Evolutionary conservation across 768 basidiomycete species (phyloP).

Genomic region (Wakefieldia striispora): DNA sequence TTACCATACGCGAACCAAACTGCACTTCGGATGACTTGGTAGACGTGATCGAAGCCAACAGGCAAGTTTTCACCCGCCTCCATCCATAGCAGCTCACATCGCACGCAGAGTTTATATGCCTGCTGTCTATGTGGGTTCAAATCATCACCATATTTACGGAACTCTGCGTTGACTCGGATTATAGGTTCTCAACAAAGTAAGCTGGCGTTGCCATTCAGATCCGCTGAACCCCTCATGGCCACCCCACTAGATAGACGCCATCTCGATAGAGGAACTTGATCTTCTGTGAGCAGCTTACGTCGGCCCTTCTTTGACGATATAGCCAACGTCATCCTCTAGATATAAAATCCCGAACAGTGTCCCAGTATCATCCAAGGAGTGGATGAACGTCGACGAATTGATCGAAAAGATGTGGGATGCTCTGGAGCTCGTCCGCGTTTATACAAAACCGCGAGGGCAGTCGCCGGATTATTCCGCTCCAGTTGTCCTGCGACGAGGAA

Average conservation of each 20-base stretch:
- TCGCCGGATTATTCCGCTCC: constrained; percentile 89
- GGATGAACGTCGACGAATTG: constrained; percentile 97
- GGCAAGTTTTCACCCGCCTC: constrained; percentile 38
- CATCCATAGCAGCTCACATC: constrained; percentile 2
- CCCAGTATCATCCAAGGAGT: constrained; percentile 89
- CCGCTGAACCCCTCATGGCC: constrained; percentile 1
- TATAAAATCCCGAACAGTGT: constrained; percentile 97
- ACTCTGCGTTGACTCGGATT: neutral
- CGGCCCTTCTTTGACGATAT: neutral
- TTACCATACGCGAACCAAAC: constrained; percentile 89
- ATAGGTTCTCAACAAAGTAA: constrained; percentile 82
- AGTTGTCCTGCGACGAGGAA: constrained; percentile 74
- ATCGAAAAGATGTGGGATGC: constrained; percentile 92
- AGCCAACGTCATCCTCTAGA: constrained; percentile 29
- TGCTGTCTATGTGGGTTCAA: constrained; percentile 71
- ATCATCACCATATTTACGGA: neutral
- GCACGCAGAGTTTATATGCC: constrained; percentile 84
- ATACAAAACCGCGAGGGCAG: constrained; percentile 92
- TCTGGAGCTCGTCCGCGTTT: constrained; percentile 89
- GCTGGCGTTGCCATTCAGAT: constrained; percentile 1
- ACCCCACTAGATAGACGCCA: constrained; percentile 81
- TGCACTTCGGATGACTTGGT: constrained; percentile 95
- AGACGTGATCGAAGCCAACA: constrained; percentile 95
- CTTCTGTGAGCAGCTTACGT: constrained; percentile 53
- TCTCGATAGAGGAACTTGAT: constrained; percentile 97